Conservation (phyloP, 2,329 filamentous ascomycete genomes). For the Trichoderma sp. region DNA sequence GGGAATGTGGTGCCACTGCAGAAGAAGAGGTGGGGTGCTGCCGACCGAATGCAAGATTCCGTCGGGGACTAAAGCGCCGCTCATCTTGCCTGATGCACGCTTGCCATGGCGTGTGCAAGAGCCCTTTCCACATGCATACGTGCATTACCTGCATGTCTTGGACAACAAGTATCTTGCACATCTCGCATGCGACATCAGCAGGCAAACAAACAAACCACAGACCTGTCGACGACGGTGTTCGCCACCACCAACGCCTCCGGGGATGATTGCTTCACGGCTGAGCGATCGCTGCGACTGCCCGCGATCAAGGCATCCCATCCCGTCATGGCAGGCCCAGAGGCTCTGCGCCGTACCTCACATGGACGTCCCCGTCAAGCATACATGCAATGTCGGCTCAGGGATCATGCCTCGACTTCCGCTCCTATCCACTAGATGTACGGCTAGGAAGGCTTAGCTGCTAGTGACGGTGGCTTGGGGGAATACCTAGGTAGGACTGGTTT, state of each 20-base stretch:
- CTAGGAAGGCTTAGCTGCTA: neutral
- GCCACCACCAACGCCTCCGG: slow-evolving; percentile 1
- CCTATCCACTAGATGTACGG: neutral
- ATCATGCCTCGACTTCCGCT: neutral
- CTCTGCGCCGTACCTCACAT: neutral
- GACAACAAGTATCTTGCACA: slow-evolving; percentile 19
- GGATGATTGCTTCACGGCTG: neutral
- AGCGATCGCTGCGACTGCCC: slow-evolving; percentile 2
- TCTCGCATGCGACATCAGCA: slow-evolving; percentile 15
- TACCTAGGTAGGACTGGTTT: too few species aligned
- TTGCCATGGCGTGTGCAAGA: slow-evolving; percentile 27
- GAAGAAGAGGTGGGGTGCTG: slow-evolving; percentile 28
- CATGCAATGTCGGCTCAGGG: neutral
- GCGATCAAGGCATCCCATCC: neutral
- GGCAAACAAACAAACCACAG: neutral
- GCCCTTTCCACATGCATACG: slow-evolving; percentile 3
- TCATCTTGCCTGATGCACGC: slow-evolving; percentile 29
- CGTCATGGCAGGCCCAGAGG: neutral
- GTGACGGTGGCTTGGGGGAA: too few species aligned
- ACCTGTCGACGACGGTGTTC: slow-evolving; percentile 1
- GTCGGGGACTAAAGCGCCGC: slow-evolving; percentile 31
- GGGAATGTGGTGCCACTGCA: slow-evolving; percentile 29
- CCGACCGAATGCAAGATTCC: slow-evolving; percentile 39
- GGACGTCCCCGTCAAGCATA: neutral
- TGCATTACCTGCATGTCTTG: slow-evolving; percentile 22